phyloP scores from a whole-genome alignment of 2,329 filamentous ascomycete genomes.

The Talaromyces sp. region DNA sequence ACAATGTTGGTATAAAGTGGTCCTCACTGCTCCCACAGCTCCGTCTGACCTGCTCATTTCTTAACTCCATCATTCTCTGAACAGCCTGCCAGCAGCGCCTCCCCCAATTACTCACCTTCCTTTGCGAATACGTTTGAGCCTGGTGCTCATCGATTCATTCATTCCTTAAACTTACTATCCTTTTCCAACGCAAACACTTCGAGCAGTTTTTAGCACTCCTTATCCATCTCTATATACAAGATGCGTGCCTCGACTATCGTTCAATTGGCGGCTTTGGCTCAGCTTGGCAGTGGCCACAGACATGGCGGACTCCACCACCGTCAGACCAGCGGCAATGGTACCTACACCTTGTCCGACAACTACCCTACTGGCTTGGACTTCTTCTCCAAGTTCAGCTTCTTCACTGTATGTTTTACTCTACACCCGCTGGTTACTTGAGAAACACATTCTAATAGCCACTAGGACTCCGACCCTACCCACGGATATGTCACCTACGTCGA shows the following conservation, averaged over 20 bases:
- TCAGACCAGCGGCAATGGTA: constrained; percentile 8
- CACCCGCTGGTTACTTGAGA: neutral
- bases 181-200: neutral
- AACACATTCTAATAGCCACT: neutral
- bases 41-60: neutral
- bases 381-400: constrained; percentile 52
- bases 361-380: constrained; percentile 43
- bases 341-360: constrained; percentile 44
- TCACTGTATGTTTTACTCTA: constrained; percentile 32
- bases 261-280: constrained; percentile 25
- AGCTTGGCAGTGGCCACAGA: constrained; percentile 23
- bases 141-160: constrained; percentile 11
- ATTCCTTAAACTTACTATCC: constrained; percentile 5
- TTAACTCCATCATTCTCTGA: neutral
- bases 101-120: neutral
- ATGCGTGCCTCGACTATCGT: constrained; percentile 28
- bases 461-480: constrained; percentile 62
- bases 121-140: constrained; percentile 4
- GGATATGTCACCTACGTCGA: constrained; percentile 70
- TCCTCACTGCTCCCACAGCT: neutral
- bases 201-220: neutral
- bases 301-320: constrained; percentile 13
- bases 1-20: neutral
- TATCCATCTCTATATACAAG: constrained; percentile 6
- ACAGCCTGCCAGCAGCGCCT: constrained; percentile 1